A percentile compares a stretch with the other conserved stretches of the same genome.
These are phyloP conservation scores for Neopestalotiopsis rosae DNA, from an alignment of 2,329 filamentous ascomycete species.

Conservation along the genomic window DNA sequence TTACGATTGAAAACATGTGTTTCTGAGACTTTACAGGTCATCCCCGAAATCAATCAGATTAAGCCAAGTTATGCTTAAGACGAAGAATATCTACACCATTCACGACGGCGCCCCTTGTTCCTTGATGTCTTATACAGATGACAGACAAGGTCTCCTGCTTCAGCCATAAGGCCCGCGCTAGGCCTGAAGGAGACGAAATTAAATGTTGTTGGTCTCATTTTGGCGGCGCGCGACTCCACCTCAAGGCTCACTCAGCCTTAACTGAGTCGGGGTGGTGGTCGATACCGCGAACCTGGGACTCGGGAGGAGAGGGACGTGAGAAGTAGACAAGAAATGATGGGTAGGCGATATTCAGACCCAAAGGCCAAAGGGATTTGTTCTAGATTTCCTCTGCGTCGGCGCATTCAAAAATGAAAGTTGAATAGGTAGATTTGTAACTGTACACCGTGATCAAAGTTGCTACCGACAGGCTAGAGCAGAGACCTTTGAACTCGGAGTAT, in stretches of 20 bases:
- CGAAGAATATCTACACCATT: too few species aligned
- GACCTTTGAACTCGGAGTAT: not conserved
- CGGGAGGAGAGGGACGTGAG: not conserved
- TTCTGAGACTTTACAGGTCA: not conserved
- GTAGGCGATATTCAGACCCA: too few species aligned
- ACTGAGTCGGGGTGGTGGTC: too few species aligned
- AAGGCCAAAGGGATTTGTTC: too few species aligned
- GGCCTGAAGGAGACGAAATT: not conserved
- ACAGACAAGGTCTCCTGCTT: too few species aligned
- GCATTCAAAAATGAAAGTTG: not conserved
- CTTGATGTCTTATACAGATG: too few species aligned
- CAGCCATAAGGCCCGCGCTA: not conserved
- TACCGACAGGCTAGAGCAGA: not conserved
- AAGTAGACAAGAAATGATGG: too few species aligned
- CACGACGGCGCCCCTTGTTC: too few species aligned
- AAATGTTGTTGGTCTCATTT: not conserved
- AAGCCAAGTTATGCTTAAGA: too few species aligned
- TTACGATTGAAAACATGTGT: not conserved
- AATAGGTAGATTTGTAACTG: not conserved
- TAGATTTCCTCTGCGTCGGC: too few species aligned
- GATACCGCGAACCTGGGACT: not conserved
- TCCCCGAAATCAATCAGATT: too few species aligned
- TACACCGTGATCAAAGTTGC: not conserved
- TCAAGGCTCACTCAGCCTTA: not conserved
- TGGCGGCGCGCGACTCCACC: not conserved